phyloP scores from a whole-genome alignment of 768 basidiomycete genomes.

The Serendipita vermifera region DNA sequence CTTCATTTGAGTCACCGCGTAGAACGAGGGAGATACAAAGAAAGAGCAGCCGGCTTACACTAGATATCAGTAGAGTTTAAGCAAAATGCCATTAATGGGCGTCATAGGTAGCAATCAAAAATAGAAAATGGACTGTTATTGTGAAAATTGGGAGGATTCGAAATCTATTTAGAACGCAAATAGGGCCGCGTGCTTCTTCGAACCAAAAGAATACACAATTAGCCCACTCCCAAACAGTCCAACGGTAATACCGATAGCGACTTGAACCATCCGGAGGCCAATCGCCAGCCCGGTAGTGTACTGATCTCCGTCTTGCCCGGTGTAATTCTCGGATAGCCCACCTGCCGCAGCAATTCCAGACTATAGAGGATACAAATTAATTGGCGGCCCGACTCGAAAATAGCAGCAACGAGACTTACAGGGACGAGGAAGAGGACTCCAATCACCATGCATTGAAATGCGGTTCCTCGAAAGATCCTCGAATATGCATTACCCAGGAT shows the following conservation, averaged over 20 bases:
- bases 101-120: no score
- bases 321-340: constrained; percentile 44
- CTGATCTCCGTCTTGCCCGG: constrained; percentile 19
- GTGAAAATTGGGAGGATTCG: no score
- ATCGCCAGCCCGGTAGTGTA: constrained; percentile 63
- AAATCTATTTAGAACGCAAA: constrained; percentile 58
- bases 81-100: no score
- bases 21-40: no score
- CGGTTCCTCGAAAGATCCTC: constrained; percentile 68
- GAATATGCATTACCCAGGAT: constrained; percentile 71
- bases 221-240: constrained; percentile 82
- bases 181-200: constrained; percentile 69
- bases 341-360: constrained; percentile 79
- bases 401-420: constrained; percentile 33
- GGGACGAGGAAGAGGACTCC: constrained; percentile 80
- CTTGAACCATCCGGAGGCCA: constrained; percentile 78
- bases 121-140: no score
- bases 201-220: constrained; percentile 75
- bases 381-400: constrained; percentile 8
- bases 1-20: no score
- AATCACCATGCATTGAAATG: constrained; percentile 84
- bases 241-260: constrained; percentile 81
- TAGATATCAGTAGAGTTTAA: no score
- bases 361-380: constrained; percentile 25
- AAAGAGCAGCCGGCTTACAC: no score